These are phyloP conservation scores for Lathyrus sativus DNA, from an alignment of 306 rosid species.

Conservation along the genomic window DNA sequence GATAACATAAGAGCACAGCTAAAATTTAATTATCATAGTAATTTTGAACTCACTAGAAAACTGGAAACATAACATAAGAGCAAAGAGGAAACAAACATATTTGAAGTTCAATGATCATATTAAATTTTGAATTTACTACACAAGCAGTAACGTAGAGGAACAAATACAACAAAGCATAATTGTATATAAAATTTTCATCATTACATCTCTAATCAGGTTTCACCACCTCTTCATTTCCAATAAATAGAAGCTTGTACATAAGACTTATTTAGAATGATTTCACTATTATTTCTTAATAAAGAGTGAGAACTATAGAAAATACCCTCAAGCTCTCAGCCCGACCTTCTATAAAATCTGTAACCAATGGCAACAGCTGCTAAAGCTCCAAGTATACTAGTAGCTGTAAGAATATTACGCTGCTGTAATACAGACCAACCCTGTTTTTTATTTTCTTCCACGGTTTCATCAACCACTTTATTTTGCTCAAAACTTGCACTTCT, in stretches of 20 bases:
- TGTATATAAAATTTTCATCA: conserved; percentile 30
- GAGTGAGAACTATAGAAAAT: neutral
- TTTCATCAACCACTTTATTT: conserved; percentile 44
- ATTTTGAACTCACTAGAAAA: conserved; percentile 1
- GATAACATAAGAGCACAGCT: neutral
- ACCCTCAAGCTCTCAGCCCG: conserved; percentile 48
- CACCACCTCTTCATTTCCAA: conserved; percentile 35
- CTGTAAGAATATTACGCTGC: conserved; percentile 59
- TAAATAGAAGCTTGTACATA: conserved; percentile 36
- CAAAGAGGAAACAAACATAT: neutral
- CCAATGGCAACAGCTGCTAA: conserved; percentile 67
- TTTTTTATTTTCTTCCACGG: conserved; percentile 38
- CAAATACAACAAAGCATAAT: conserved; percentile 21
- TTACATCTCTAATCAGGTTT: conserved; percentile 11
- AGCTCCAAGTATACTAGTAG: conserved; percentile 66
- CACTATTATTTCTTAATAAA: conserved; percentile 41
- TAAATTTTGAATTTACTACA: conserved; percentile 11
- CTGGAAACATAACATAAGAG: conserved; percentile 2
- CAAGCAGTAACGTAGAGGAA: neutral
- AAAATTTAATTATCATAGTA: neutral
- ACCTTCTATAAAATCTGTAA: conserved; percentile 64
- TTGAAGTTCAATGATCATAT: conserved; percentile 25
- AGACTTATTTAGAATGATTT: conserved; percentile 19
- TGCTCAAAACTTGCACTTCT: conserved; percentile 55
- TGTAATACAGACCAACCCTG: conserved; percentile 55